Conservation (phyloP, 2,329 filamentous ascomycete species). For the Lizonia empirigonia region DNA sequence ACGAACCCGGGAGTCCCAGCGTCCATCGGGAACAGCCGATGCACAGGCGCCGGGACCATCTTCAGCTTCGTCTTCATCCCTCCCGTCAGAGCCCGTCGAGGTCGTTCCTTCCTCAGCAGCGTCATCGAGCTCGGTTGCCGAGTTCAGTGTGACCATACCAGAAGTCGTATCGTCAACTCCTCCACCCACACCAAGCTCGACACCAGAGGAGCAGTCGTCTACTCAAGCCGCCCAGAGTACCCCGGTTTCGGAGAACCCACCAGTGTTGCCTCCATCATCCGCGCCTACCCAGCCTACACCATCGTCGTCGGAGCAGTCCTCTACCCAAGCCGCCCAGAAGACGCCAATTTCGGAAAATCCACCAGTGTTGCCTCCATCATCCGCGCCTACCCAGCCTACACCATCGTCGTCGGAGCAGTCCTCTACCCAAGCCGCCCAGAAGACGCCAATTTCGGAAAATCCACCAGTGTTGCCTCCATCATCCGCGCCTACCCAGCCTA, state of each 20-base stretch:
- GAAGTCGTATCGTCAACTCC: background rate
- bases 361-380: background rate
- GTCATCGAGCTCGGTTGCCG: background rate
- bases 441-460: background rate
- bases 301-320: background rate
- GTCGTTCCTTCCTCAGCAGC: constrained; percentile 1
- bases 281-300: constrained; percentile 3
- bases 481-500: constrained; percentile 2
- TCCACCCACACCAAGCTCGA: background rate
- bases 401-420: constrained; percentile 1
- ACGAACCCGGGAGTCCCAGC: background rate
- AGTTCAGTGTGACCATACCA: background rate
- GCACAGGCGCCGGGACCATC: constrained; percentile 3
- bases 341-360: constrained; percentile 1
- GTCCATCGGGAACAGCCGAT: constrained; percentile 19
- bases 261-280: background rate
- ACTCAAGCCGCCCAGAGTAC: background rate
- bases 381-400: constrained; percentile 3
- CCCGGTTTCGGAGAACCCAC: background rate
- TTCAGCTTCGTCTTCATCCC: background rate
- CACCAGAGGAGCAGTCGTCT: background rate
- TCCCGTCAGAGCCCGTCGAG: background rate
- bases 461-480: background rate
- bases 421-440: background rate
- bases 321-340: background rate